These are phyloP conservation scores for Aureobasidium sp. DNA, from an alignment of 2,329 filamentous ascomycete species.

Conservation along the genomic window DNA sequence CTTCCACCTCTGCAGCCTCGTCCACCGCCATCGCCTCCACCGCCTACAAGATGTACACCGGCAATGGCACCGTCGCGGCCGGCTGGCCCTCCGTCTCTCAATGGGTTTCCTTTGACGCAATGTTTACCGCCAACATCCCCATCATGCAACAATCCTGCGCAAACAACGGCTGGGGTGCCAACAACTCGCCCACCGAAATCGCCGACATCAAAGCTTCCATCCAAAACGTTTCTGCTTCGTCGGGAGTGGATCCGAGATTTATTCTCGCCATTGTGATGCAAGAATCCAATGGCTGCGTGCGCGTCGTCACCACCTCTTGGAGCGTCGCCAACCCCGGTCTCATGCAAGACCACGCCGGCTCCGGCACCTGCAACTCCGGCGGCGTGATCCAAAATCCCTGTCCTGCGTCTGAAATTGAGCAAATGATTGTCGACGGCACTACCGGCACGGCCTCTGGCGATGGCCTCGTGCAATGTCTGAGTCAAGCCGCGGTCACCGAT, in stretches of 20 bases:
- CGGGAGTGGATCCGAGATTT: conserved; percentile 33
- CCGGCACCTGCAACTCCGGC: conserved; percentile 30
- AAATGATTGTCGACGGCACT: conserved; percentile 39
- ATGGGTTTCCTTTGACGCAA: conserved; percentile 30
- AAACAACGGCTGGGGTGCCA: conserved; percentile 24
- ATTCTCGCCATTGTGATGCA: conserved; percentile 40
- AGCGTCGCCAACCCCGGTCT: conserved; percentile 37
- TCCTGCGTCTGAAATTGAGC: conserved; percentile 29
- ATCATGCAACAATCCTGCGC: conserved; percentile 31
- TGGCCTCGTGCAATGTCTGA: conserved; percentile 35
- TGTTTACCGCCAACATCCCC: conserved; percentile 29
- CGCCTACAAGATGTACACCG: conserved; percentile 24
- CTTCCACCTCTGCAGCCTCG: not conserved
- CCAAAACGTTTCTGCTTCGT: conserved; percentile 21
- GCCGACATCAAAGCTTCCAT: conserved; percentile 32
- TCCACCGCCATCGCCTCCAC: conserved; percentile 6
- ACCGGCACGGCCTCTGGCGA: conserved; percentile 35
- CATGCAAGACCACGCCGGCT: conserved; percentile 39
- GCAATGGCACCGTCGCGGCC: conserved; percentile 27
- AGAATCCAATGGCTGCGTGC: conserved; percentile 40
- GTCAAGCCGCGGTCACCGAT: conserved; percentile 22
- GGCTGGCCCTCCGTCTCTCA: conserved; percentile 31
- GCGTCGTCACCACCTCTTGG: conserved; percentile 35
- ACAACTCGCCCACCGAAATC: conserved; percentile 33
- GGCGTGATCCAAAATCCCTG: conserved; percentile 31